Evolutionary conservation across 2,329 filamentous ascomycete species (phyloP).

Genomic region (Venturia asperata): DNA sequence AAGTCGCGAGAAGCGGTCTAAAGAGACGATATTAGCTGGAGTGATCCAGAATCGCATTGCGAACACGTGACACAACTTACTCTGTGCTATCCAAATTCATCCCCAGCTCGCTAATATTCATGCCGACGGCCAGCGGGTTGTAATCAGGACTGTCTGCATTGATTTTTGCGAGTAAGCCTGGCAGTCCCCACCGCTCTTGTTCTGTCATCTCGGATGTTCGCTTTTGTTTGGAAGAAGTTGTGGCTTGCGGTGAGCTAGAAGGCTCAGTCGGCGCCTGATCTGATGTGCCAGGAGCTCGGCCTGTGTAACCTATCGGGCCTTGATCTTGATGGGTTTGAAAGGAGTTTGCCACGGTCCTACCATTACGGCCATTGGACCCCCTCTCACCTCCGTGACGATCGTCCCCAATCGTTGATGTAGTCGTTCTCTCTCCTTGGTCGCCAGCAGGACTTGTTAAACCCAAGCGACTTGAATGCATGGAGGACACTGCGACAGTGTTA

Average conservation of each 20-base stretch:
- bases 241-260: slow-evolving; percentile 22
- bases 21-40: neutral
- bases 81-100: slow-evolving; percentile 57
- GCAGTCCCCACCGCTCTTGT: slow-evolving; percentile 52
- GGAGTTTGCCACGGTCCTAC: slow-evolving; percentile 13
- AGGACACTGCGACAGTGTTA: slow-evolving; percentile 43
- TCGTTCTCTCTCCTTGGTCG: slow-evolving; percentile 33
- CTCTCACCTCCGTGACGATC: slow-evolving; percentile 7
- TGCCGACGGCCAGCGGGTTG: slow-evolving; percentile 50
- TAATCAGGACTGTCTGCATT: slow-evolving; percentile 46
- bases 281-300: slow-evolving; percentile 24
- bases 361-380: neutral
- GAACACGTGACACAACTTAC: slow-evolving; percentile 35
- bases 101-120: slow-evolving; percentile 57
- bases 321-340: slow-evolving; percentile 13
- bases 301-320: slow-evolving; percentile 16
- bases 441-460: slow-evolving; percentile 44
- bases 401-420: slow-evolving; percentile 34
- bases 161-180: slow-evolving; percentile 53
- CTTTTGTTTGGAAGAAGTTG: slow-evolving; percentile 31
- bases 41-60: neutral
- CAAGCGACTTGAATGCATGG: slow-evolving; percentile 43
- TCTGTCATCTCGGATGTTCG: slow-evolving; percentile 52
- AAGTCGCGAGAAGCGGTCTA: slow-evolving; percentile 8
- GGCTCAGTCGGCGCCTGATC: slow-evolving; percentile 28